phyloP scores from a whole-genome alignment of 169 alveolate species.

The Plasmodium vivax region DNA sequence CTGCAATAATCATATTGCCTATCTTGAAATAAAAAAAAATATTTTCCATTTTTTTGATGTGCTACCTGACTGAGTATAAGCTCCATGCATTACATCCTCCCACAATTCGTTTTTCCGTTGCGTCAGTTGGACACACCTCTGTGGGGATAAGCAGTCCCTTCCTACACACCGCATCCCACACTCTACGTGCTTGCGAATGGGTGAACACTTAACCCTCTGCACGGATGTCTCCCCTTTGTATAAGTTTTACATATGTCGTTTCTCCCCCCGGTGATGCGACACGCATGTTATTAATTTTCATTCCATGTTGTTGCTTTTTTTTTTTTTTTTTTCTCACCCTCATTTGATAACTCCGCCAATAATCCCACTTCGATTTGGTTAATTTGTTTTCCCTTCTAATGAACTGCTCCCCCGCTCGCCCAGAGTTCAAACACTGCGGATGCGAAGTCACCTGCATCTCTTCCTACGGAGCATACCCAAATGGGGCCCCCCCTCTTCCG shows the following conservation, averaged over 20 bases:
- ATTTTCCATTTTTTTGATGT: slow-evolving; percentile 71
- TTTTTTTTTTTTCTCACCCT: not conserved
- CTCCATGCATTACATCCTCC: not conserved
- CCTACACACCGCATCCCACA: not conserved
- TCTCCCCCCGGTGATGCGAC: not conserved
- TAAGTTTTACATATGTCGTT: not conserved
- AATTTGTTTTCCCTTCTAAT: not conserved
- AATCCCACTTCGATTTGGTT: not conserved
- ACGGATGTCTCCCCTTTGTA: not conserved
- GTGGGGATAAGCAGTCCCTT: not conserved
- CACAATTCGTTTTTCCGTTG: not conserved
- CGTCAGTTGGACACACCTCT: not conserved
- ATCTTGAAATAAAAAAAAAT: slow-evolving; percentile 57
- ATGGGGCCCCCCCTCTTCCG: not conserved
- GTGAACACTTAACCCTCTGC: not conserved
- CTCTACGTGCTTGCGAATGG: not conserved
- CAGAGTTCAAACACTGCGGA: not conserved
- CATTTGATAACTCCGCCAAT: not conserved
- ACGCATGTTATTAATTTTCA: not conserved
- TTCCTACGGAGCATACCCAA: not conserved
- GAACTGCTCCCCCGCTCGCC: not conserved
- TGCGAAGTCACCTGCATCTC: not conserved
- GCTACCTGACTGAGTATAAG: slow-evolving; percentile 41
- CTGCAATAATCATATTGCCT: slow-evolving; percentile 70
- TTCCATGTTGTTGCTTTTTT: not conserved